Conservation (phyloP, 1,139 yeast species). For the Hyphopichia burtonii region DNA sequence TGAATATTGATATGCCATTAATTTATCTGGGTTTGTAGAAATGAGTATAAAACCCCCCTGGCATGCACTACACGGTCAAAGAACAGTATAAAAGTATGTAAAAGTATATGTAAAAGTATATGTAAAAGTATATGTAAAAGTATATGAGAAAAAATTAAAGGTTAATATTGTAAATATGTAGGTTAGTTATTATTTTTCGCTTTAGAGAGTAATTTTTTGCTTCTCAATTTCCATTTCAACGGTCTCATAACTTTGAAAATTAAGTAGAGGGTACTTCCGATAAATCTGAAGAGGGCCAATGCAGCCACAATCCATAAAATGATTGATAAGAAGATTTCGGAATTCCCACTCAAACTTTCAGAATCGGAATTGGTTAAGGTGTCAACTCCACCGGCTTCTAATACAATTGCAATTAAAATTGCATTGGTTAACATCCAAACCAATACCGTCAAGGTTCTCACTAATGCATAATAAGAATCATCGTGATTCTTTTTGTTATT, state of each 20-base stretch:
- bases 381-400: slow-evolving; percentile 42
- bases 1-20: no score
- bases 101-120: no score
- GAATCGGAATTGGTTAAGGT: slow-evolving; percentile 20
- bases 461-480: slow-evolving; percentile 44
- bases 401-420: slow-evolving; percentile 40
- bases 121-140: no score
- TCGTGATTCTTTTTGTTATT: slow-evolving; percentile 28
- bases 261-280: slow-evolving; percentile 41
- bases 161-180: neutral
- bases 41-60: no score
- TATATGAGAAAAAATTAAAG: neutral
- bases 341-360: slow-evolving; percentile 32
- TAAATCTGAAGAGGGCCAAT: slow-evolving; percentile 41
- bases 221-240: slow-evolving; percentile 38
- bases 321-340: slow-evolving; percentile 42
- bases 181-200: slow-evolving; percentile 3
- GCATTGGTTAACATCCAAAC: slow-evolving; percentile 48
- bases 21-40: no score
- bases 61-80: no score
- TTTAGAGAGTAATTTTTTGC: slow-evolving; percentile 12
- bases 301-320: slow-evolving; percentile 53
- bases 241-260: slow-evolving; percentile 39
- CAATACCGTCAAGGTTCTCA: slow-evolving; percentile 46
- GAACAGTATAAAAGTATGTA: no score